A percentile compares a stretch with the other conserved stretches of the same genome.
Conservation (phyloP, 2,329 filamentous ascomycete species). For the Fonsecaea pedrosoi region DNA sequence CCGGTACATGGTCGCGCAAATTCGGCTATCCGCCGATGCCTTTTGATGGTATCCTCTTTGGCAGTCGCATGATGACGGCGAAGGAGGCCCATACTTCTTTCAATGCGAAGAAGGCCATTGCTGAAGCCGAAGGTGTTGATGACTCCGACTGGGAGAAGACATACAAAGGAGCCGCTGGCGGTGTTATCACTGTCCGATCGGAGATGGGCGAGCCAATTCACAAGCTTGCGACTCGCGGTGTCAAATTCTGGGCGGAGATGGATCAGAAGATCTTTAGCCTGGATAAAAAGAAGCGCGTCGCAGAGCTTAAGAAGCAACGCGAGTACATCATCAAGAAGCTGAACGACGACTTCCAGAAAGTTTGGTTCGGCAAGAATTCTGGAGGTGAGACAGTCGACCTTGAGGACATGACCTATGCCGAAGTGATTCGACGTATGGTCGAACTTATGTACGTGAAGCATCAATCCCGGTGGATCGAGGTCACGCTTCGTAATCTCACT, state of each 20-base stretch:
- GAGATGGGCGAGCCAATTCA: conserved; percentile 99
- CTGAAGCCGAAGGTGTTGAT: conserved; percentile 80
- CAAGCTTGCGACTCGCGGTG: conserved; percentile 95
- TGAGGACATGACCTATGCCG: conserved; percentile 94
- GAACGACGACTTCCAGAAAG: conserved; percentile 95
- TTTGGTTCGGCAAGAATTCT: conserved; percentile 91
- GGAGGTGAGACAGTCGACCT: conserved; percentile 81
- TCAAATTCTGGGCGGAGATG: conserved; percentile 98
- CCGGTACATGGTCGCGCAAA: conserved; percentile 83
- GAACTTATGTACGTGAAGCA: conserved; percentile 92
- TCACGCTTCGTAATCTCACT: conserved; percentile 79
- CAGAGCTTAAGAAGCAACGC: conserved; percentile 85
- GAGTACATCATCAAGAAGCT: conserved; percentile 94
- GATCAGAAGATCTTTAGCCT: conserved; percentile 97
- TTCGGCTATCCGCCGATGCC: conserved; percentile 92
- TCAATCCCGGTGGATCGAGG: conserved; percentile 89
- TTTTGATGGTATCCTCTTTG: conserved; percentile 89
- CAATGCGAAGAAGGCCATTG: conserved; percentile 87
- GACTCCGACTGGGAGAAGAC: conserved; percentile 90
- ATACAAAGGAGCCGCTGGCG: conserved; percentile 88
- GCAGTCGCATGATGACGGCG: conserved; percentile 92
- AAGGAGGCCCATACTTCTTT: conserved; percentile 90
- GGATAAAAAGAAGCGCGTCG: conserved; percentile 90
- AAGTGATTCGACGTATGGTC: conserved; percentile 85
- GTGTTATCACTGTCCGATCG: conserved; percentile 93